Percentiles rank a stretch among this genome's conserved stretches.
These are phyloP conservation scores for Reticulascus tulasneorum DNA, from an alignment of 2,329 filamentous ascomycete genomes.

Conservation along the genomic window DNA sequence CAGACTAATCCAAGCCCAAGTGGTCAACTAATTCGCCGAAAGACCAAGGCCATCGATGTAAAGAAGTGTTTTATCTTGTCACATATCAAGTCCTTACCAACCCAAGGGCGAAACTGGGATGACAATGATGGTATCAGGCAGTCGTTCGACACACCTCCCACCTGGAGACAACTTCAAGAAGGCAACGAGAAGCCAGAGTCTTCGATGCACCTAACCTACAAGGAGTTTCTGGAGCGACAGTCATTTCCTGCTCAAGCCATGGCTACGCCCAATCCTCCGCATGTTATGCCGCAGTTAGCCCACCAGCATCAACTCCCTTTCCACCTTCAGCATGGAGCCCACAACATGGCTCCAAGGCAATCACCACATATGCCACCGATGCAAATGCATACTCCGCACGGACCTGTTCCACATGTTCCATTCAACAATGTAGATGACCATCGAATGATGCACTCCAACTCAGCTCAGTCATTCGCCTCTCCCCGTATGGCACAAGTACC, in stretches of 20 bases:
- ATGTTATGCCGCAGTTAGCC: constrained; percentile 67
- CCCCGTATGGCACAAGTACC: constrained; percentile 70
- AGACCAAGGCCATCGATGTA: constrained; percentile 66
- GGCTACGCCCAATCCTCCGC: constrained; percentile 65
- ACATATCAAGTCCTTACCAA: constrained; percentile 51
- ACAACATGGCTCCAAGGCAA: constrained; percentile 63
- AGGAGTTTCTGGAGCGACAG: constrained; percentile 72
- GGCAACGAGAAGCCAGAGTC: constrained; percentile 67
- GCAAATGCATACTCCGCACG: constrained; percentile 69
- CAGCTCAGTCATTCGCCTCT: constrained; percentile 79
- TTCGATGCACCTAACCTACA: constrained; percentile 64
- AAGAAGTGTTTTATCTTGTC: constrained; percentile 60
- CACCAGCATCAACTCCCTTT: constrained; percentile 82
- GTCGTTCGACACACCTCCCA: constrained; percentile 78
- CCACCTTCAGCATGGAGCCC: constrained; percentile 73
- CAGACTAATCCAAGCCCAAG: constrained; percentile 19
- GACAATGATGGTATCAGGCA: constrained; percentile 80
- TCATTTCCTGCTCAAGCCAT: constrained; percentile 53
- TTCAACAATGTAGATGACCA: constrained; percentile 78
- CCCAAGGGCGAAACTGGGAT: constrained; percentile 58
- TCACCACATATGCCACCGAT: constrained; percentile 75
- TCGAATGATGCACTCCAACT: constrained; percentile 83
- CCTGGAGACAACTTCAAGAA: constrained; percentile 71
- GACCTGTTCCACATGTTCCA: constrained; percentile 55
- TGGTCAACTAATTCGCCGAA: constrained; percentile 62